Base-by-base conservation (phyloP, 2,329 filamentous ascomycete species). In the Microthyrium microscopicum region DNA sequence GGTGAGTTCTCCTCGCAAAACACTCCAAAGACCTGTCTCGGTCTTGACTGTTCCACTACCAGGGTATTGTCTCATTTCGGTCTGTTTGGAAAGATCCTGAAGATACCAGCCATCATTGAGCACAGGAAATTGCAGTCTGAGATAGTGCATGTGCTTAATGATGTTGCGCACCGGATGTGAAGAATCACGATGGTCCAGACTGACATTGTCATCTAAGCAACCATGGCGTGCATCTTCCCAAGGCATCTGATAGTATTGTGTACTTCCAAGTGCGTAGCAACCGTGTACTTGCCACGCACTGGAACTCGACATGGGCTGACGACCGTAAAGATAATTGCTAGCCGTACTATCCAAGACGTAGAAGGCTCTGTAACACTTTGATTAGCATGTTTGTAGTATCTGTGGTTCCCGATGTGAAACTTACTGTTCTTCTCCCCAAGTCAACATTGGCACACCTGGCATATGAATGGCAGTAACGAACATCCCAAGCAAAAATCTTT, bases 371-470 rank as follows among this genome's bases (percentile, higher is more conserved):
- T n/a, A n/a, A n/a, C n/a, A n/a, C n/a, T n/a, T n/a, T n/a, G n/a
- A n/a, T n/a, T n/a, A n/a, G n/a, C n/a, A n/a, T n/a, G n/a, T n/a
- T n/a, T n/a, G n/a, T n/a, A n/a, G n/a, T n/a, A n/a, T n/a, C n/a
- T n/a, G n/a, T n/a, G n/a, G n/a, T n/a, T n/a, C n/a, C n/a, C n/a
- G n/a, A n/a, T n/a, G n/a, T n/a, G n/a, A n/a, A n/a, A n/a, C n/a
- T n/a, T n/a, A n/a, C 49, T 77, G 73, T 44, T 77, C 73, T 45
- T 77, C 73, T 13, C 73, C 72, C 66, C 69, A 77, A 12, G 67
- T 58, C 12, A 73, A 50, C 20, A 72, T 47, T 1, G 72, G 68
- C 20, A 74, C 70, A 12, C 71, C 71, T 2, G 71, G 71, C 46
- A 75, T 57, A 29, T 70, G 54, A 32, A 75, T 46, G 0, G 68